Evolutionary conservation across 179 eudicot genomes (phyloP).

Genomic region (Nepenthes alata): DNA sequence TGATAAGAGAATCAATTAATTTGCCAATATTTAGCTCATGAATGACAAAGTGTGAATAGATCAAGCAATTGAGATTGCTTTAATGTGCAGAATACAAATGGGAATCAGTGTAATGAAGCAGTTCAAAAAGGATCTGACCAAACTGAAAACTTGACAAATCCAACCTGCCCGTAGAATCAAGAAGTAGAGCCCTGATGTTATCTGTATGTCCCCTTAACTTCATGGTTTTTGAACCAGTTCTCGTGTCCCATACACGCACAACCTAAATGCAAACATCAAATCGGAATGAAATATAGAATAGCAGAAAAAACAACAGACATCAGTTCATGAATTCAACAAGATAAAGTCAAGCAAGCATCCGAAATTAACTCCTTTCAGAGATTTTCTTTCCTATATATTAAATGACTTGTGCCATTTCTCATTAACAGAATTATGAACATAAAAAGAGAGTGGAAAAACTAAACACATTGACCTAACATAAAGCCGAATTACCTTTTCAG

Average conservation of each 20-base stretch:
- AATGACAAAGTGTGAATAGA: too few relatives aligned
- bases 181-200: constrained; percentile 79
- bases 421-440: neutral
- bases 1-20: too few relatives aligned
- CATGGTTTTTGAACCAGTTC: constrained; percentile 93
- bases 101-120: neutral
- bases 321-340: neutral
- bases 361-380: neutral
- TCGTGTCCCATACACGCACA: constrained; percentile 98
- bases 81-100: neutral
- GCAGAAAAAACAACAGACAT: neutral
- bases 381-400: neutral
- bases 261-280: constrained; percentile 38
- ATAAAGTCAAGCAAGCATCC: neutral
- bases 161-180: constrained; percentile 96
- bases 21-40: too few relatives aligned
- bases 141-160: constrained; percentile 11
- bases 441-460: neutral
- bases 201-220: constrained; percentile 97
- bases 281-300: neutral
- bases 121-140: constrained; percentile 1
- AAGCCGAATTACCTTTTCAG: constrained; percentile 68
- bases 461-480: neutral
- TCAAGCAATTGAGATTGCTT: neutral
- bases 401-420: neutral